Base-by-base conservation (phyloP, 2,329 filamentous ascomycete species). In the Erysiphe pulchra region DNA sequence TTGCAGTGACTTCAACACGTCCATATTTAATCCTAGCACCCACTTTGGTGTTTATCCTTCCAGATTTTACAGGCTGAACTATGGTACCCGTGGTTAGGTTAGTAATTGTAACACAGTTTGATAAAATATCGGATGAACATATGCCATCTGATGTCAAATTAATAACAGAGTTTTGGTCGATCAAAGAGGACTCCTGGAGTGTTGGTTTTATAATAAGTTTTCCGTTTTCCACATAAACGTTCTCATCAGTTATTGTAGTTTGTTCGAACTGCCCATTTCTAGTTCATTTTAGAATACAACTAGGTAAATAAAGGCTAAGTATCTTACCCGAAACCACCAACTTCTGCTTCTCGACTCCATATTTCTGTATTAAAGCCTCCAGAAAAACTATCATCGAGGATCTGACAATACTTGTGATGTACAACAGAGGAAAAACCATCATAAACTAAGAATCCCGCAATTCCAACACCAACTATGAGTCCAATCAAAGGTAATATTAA, bases 201-300 rank as follows among this genome's bases (percentile, higher is more conserved):
- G 81, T 87, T 5, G 83, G 79, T 61, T 75, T 78, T 65, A 92
- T 82, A 56, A 77, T 59, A 2, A 92, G 72, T 48, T 71, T 63
- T 37, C 79, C 77, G 54, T 80, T 65, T 49, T 80, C 57, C 39
- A 90, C 59, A 57, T 71, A 87, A 47, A 83, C 73, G 53, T 92
- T 92, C 56, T 83, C 75, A 39, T 81, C 71, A 2, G 63, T 69
- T 45, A 63, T 63, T 4, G 82, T 92, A 0, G 83, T 86, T 62
- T 75, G 64, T 52, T 85, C 76, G 58, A 92, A 92, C 57, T 87
- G 73, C 43, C 81, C 81, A 52, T 90, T 87, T 47, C 83, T 77
- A 47, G 7, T 11, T 43, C 13, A 32, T 14, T 18, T 48, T 56
- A 14, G 50, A 50, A 42, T 16, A 18, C 34, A 30, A 14, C 40